Evolutionary conservation across 179 eudicot species (phyloP), one percentile per base, ranked within the genome.

Genomic region (Beta corolliflora): DNA sequence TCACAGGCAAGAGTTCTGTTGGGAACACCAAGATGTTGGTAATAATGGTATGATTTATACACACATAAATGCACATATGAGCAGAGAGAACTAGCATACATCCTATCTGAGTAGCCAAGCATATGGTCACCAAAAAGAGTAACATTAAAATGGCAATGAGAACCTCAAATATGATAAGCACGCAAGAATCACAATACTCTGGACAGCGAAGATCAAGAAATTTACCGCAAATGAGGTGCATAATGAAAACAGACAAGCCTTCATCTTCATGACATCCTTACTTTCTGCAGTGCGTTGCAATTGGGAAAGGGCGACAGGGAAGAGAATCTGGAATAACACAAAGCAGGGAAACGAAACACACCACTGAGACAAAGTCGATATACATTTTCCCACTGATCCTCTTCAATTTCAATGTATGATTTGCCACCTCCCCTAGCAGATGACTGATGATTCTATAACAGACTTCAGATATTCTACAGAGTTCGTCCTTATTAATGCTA

Each of bases 201-300:
- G 8, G 29, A 54, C 69, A 73, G 36, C 41, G 44, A 58, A 61
- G 56, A 52, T 41, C 75, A 21, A 19, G 50, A 77, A 21, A 71
- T 44, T 81, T 91, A 92, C 94, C 90, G 88, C 88, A 48, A 93
- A 88, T 31, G 96, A 92, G 58, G 96, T 90, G 86, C 98, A 93
- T 73, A 91, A 48, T 19, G 96, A 85, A 86, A 92, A 93, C 23
- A 93, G 84, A 83, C 93, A 93, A 75, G 93, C 89, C 88, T 92
- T 93, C 71, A 91, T 88, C 80, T 82, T 92, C 82, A 85, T 73
- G 13, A 82, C 74, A 79, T 91, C 96, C 82, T 80, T 85, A 66
- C 81, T 67, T 61, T 84, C 77, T 53, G 87, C 83, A 73, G 93
- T 91, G 67, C 50, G 45, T 85, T 88, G 92, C 82, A 93, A 81